Evolutionary conservation across 371 early-diverging fungal genomes (phyloP), one percentile per base, ranked within the genome.

Genomic region (Umbelopsis sp.): DNA sequence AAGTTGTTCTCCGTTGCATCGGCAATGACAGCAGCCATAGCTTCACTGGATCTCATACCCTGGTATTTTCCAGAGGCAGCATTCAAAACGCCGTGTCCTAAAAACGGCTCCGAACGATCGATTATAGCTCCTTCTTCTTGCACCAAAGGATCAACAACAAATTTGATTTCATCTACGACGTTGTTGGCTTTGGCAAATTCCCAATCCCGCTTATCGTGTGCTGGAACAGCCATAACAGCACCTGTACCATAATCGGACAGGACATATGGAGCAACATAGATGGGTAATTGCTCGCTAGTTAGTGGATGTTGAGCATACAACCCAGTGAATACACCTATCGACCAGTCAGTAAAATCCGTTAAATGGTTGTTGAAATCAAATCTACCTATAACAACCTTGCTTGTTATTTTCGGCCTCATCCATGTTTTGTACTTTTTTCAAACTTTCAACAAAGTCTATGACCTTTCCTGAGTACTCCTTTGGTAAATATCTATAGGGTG

Each of bases 181-280:
- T 74, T 62, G 53, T 90, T 89, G 32, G 66, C 70, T 24, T 77
- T 76, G 57, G 89, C 87, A 74, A 94, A 93, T 46, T 87, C 86
- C 72, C 83, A 86, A 76, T 94, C 95, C 22, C 93, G 84, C 68
- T 85, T 81, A 69, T 94, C 95, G 71, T 94, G 94, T 6, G 87
- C 93, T 9, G 95, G 94, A 3, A 94, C 95, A 44, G 91, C 94
- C 95, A 95, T 95, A 32, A 95, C 92, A 3, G 94, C 93, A 14
- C 94, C 94, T 0, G 93, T 91, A 1, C 93, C 94, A 73, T 94
- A 94, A 52, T 91, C 90, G 0, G 89, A 81, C 6, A 94, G 74
- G 0, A 94, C 95, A 72, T 94, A 94, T 50, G 87, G 87, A 24
- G 92, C 89, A 11, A 91, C 86, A 65, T 90, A 94, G 18, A 94